Evolutionary conservation across 305 asterid genomes (phyloP).

Genomic region (Fraxinus sp.): DNA sequence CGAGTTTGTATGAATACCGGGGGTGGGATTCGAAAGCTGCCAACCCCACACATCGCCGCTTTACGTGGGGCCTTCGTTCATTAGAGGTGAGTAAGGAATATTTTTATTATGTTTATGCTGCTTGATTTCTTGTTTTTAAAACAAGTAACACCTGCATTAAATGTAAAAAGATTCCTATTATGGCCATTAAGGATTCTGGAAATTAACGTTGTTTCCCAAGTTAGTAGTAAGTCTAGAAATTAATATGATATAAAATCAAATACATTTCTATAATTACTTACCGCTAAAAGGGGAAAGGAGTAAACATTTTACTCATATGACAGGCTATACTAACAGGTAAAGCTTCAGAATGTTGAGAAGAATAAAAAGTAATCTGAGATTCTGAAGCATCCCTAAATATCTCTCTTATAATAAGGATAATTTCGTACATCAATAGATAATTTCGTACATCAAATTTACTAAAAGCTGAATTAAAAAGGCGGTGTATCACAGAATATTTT

Average conservation of each 20-base stretch:
- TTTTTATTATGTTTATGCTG: background rate
- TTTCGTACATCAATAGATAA: background rate
- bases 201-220: background rate
- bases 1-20: conserved; percentile 66
- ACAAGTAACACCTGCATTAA: background rate
- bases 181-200: background rate
- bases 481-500: background rate
- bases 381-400: background rate
- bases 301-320: background rate
- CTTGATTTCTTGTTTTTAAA: background rate
- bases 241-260: background rate
- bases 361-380: background rate
- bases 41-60: conserved; percentile 65
- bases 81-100: conserved; percentile 48
- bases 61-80: conserved; percentile 76
- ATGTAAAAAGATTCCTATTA: background rate
- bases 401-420: background rate
- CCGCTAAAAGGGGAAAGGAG: background rate
- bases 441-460: background rate
- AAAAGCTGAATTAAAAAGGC: background rate
- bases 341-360: background rate
- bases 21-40: conserved; percentile 88
- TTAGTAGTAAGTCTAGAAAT: background rate
- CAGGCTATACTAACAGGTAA: background rate
- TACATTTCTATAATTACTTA: background rate